Percentiles rank a stretch among this genome's conserved stretches.
phyloP scores from a whole-genome alignment of 164 flowering plant species.

The Cinnamomum micranthum region DNA sequence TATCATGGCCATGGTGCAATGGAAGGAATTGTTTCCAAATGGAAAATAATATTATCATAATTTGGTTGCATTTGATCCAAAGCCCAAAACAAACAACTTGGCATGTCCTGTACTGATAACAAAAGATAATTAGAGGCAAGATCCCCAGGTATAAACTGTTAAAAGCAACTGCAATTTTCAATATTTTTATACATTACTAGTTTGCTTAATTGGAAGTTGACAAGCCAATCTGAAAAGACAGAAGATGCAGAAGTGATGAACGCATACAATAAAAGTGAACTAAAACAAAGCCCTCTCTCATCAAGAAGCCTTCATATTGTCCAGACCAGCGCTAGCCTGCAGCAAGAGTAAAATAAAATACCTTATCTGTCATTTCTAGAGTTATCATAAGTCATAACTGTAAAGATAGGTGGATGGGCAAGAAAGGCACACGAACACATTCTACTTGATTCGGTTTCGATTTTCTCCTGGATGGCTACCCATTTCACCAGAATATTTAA shows the following conservation, averaged over 20 bases:
- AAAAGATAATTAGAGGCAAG: too few relatives aligned
- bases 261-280: not conserved
- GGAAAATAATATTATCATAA: too few relatives aligned
- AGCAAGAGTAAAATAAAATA: not conserved
- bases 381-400: not conserved
- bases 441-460: not conserved
- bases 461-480: not conserved
- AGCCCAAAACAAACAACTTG: too few relatives aligned
- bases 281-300: not conserved
- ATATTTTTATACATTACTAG: not conserved
- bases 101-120: too few relatives aligned
- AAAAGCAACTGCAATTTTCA: too few relatives aligned
- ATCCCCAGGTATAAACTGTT: too few relatives aligned
- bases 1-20: too few relatives aligned
- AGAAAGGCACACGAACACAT: not conserved
- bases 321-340: constrained; percentile 57
- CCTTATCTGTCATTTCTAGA: not conserved
- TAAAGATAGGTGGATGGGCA: not conserved
- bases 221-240: not conserved
- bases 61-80: too few relatives aligned
- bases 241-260: not conserved
- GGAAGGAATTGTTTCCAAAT: too few relatives aligned
- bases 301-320: constrained; percentile 37
- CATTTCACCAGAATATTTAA: not conserved
- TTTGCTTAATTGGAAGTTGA: not conserved